A percentile compares a stretch with the other conserved stretches of the same genome.
Evolutionary conservation across 176 grass and related monocot species (phyloP).

Genomic region (Phoenix roebelenii): DNA sequence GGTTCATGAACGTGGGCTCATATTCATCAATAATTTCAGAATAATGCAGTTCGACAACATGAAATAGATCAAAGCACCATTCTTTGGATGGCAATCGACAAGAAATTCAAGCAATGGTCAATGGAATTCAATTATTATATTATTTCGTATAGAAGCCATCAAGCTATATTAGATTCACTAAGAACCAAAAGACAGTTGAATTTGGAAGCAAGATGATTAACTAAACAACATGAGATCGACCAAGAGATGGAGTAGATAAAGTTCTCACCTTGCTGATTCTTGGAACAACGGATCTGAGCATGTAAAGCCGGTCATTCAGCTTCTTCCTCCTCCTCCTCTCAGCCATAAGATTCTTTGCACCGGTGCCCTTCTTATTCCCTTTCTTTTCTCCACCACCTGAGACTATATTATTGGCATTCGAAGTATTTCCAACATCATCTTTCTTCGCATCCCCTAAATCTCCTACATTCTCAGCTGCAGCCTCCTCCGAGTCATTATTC

Average conservation of each 20-base stretch:
- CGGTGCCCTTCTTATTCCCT: slow-evolving; percentile 64
- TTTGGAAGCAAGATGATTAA: no score
- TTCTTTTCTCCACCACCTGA: slow-evolving; percentile 20
- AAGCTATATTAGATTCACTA: no score
- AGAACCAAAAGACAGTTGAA: no score
- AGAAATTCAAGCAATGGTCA: no score
- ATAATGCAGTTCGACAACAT: no score
- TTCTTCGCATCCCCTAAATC: slow-evolving; percentile 24
- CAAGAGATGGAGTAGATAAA: neutral
- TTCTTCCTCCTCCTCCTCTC: slow-evolving; percentile 70
- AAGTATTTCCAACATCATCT: neutral
- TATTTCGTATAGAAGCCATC: no score
- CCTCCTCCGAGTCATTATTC: slow-evolving; percentile 20
- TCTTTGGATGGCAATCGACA: no score
- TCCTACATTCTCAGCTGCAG: slow-evolving; percentile 7
- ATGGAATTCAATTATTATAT: no score
- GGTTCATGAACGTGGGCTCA: no score
- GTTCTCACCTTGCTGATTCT: slow-evolving; percentile 73
- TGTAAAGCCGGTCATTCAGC: slow-evolving; percentile 70
- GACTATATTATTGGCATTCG: slow-evolving; percentile 9
- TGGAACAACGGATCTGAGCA: slow-evolving; percentile 78
- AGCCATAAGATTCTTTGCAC: slow-evolving; percentile 75
- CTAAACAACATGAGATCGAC: no score
- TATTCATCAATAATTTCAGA: no score
- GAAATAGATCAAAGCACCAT: no score